These are phyloP conservation scores for Calonectria honghensis DNA, from an alignment of 2,329 filamentous ascomycete genomes.

Conservation along the genomic window DNA sequence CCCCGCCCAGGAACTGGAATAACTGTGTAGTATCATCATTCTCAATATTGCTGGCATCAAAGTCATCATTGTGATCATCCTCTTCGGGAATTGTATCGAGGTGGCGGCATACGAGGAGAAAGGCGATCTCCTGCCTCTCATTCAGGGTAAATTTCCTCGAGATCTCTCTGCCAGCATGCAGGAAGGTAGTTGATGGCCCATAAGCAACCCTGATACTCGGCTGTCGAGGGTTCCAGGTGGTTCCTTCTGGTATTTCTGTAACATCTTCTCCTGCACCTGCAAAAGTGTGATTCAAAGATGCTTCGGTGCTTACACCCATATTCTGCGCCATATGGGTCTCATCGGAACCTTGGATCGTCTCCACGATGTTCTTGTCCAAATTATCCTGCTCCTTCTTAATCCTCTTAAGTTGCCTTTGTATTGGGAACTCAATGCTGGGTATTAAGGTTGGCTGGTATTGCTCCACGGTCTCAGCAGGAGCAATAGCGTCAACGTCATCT, in stretches of 20 bases:
- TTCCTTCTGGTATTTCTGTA: constrained; percentile 13
- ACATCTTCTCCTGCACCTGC: background rate
- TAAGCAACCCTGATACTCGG: background rate
- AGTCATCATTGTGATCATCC: background rate
- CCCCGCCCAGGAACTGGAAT: no score
- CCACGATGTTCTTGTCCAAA: background rate
- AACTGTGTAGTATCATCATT: background rate
- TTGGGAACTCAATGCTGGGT: background rate
- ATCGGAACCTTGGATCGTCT: constrained; percentile 14
- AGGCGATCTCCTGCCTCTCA: background rate
- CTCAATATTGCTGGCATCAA: no score
- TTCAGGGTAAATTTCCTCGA: constrained; percentile 18
- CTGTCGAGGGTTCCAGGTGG: background rate
- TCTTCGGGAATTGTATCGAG: background rate
- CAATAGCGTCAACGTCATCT: background rate
- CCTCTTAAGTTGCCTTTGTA: background rate
- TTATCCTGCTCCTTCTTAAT: background rate
- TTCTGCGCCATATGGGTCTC: background rate
- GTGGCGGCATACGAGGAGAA: constrained; percentile 27
- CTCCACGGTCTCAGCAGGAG: background rate
- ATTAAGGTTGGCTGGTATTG: background rate
- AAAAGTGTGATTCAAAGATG: constrained; percentile 10
- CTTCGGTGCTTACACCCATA: background rate
- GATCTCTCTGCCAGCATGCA: constrained; percentile 3
- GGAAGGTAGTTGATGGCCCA: constrained; percentile 14